Conservation (phyloP, 352 stramenopile species). For the Globisporangium emineosum region DNA sequence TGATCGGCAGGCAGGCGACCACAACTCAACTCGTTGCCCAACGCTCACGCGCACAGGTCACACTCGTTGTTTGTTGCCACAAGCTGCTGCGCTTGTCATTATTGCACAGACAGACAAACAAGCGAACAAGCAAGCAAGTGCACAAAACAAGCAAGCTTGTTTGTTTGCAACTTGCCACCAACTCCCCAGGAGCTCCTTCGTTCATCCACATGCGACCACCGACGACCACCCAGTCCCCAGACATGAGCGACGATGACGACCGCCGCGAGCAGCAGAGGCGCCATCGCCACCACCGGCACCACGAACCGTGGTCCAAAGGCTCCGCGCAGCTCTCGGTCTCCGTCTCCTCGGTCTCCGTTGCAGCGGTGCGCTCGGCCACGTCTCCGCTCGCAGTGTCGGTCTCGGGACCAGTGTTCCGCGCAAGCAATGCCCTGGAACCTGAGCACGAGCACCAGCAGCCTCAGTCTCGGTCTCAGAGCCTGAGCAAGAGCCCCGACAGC, state of each 20-base stretch:
- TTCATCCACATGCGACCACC: not conserved
- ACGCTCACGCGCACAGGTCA: not conserved
- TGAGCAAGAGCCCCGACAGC: conserved; percentile 1
- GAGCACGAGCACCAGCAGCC: not conserved
- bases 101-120: not conserved
- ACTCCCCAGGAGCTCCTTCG: not conserved
- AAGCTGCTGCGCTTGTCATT: not conserved
- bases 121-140: not conserved
- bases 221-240: not conserved
- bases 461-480: not conserved
- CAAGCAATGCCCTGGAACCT: not conserved
- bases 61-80: too few relatives aligned
- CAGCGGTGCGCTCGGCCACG: not conserved
- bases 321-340: not conserved
- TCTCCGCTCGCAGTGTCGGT: conserved; percentile 18
- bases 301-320: not conserved
- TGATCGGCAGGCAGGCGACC: not conserved
- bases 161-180: not conserved
- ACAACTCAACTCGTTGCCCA: not conserved
- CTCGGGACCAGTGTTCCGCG: conserved; percentile 6
- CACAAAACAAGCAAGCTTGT: not conserved
- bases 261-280: not conserved
- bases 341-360: not conserved
- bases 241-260: not conserved
- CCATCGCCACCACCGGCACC: not conserved